Percentiles rank a stretch among this genome's conserved stretches.
These are phyloP conservation scores for Rhizophora mangle DNA, from an alignment of 345 rosid species.

Conservation along the genomic window DNA sequence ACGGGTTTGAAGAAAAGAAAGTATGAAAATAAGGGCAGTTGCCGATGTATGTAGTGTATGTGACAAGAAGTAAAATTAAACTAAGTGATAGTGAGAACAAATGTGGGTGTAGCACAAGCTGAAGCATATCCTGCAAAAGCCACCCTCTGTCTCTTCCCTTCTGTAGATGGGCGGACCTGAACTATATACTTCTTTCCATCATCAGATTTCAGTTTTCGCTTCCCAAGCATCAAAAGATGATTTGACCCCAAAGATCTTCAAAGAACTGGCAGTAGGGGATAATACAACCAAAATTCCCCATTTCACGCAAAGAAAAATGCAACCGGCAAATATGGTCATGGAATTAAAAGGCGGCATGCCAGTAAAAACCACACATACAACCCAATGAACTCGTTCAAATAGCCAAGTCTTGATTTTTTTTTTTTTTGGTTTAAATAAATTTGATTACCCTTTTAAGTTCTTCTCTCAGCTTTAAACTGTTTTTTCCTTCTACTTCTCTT, in stretches of 20 bases:
- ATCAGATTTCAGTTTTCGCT: neutral
- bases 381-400: conserved; percentile 25
- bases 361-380: conserved; percentile 3
- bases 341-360: conserved; percentile 3
- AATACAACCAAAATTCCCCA: conserved; percentile 23
- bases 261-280: conserved; percentile 25
- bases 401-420: conserved; percentile 10
- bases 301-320: conserved; percentile 4
- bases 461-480: neutral
- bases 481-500: neutral
- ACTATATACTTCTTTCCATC: neutral
- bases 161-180: too few species aligned
- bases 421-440: neutral
- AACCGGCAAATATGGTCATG: conserved; percentile 3
- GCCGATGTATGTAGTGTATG: conserved; percentile 2
- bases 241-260: conserved; percentile 27
- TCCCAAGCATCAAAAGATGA: neutral
- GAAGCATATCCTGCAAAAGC: conserved; percentile 15
- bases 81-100: neutral
- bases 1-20: conserved; percentile 10
- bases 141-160: neutral
- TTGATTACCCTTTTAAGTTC: neutral
- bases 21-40: conserved; percentile 17
- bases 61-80: neutral
- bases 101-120: conserved; percentile 9